A percentile compares a stretch with the other conserved stretches of the same genome.
phyloP scores from a whole-genome alignment of 495 filamentous ascomycete species.

The Viridothelium virens region DNA sequence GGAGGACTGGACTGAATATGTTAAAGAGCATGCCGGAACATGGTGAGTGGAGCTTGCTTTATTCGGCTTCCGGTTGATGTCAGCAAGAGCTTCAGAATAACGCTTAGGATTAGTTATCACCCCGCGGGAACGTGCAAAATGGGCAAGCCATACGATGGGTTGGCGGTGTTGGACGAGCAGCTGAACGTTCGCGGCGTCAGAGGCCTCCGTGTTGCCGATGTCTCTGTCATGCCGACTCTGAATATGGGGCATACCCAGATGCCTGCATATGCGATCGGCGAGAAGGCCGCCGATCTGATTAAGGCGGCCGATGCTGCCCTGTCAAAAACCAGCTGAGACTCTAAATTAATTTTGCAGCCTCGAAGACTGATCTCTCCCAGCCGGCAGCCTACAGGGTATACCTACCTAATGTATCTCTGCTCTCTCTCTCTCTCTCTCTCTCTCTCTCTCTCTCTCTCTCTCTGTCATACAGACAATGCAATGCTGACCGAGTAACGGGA shows the following conservation, averaged over 20 bases:
- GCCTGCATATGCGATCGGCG: constrained; percentile 52
- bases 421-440: too few relatives aligned
- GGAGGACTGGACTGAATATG: constrained; percentile 45
- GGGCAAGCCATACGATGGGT: constrained; percentile 39
- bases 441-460: too few relatives aligned
- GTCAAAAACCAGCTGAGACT: not conserved
- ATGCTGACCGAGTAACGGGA: too few relatives aligned
- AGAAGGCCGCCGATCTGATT: constrained; percentile 52
- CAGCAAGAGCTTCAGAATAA: constrained; percentile 20
- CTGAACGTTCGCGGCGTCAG: constrained; percentile 46
- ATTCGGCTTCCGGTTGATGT: too few relatives aligned
- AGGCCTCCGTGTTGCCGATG: constrained; percentile 50
- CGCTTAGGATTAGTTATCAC: constrained; percentile 39
- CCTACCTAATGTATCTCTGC: too few relatives aligned
- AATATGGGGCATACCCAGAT: constrained; percentile 52
- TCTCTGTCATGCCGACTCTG: constrained; percentile 48
- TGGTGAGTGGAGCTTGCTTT: constrained; percentile 23
- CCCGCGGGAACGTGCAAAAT: constrained; percentile 49
- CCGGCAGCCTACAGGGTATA: too few relatives aligned
- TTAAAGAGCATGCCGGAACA: constrained; percentile 46
- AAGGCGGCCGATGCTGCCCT: not conserved
- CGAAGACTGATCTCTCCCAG: too few relatives aligned
- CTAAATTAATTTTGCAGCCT: not conserved
- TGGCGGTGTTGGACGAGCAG: constrained; percentile 49
- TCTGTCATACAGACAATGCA: too few relatives aligned